Conservation (phyloP, 768 basidiomycete genomes). For the Clitopilus hobsonii region DNA sequence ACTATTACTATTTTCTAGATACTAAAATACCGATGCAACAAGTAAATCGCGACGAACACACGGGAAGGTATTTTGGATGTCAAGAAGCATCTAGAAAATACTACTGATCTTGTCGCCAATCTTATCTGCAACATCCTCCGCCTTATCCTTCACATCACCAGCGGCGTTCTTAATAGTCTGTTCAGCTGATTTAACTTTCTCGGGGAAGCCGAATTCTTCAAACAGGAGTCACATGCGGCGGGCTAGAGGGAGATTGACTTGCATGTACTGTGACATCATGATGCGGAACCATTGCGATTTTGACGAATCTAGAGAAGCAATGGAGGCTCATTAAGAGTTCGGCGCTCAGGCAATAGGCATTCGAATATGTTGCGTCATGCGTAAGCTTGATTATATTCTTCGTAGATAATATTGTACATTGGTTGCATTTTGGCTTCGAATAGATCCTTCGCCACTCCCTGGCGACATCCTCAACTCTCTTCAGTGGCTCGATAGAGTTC, state of each 20-base stretch:
- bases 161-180: slow-evolving; percentile 1
- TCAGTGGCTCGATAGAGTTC: slow-evolving; percentile 36
- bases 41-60: neutral
- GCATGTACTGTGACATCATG: too few relatives aligned
- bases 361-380: too few relatives aligned
- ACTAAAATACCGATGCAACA: neutral
- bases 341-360: too few relatives aligned
- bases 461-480: too few relatives aligned
- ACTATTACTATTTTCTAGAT: neutral
- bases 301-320: too few relatives aligned
- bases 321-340: too few relatives aligned
- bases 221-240: slow-evolving; percentile 9
- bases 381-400: too few relatives aligned
- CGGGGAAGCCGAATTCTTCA: slow-evolving; percentile 7
- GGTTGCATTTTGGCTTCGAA: too few relatives aligned
- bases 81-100: slow-evolving; percentile 1
- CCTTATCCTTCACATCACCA: neutral
- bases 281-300: too few relatives aligned
- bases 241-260: slow-evolving; percentile 1
- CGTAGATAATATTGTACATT: too few relatives aligned
- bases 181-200: slow-evolving; percentile 1
- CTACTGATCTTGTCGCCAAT: slow-evolving; percentile 3
- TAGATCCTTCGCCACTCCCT: too few relatives aligned
- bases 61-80: too few relatives aligned
- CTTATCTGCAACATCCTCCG: slow-evolving; percentile 1